Evolutionary conservation across 257 asterid genomes (phyloP), one percentile per base, ranked within the genome.

Genomic region (Scutellaria minor): DNA sequence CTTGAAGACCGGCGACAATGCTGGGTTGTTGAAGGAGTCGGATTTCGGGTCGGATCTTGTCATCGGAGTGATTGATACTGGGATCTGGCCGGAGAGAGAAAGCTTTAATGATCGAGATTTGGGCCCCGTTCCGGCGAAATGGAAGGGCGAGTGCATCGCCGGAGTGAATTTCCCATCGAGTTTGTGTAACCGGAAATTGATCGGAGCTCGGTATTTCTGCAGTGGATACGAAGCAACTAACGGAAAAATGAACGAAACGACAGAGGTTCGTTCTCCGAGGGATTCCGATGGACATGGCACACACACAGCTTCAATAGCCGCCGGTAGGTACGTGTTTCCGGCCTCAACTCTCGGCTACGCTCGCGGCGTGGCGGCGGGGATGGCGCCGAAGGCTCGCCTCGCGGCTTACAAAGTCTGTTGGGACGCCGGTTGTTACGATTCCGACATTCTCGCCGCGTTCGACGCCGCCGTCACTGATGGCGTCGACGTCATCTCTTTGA

Each of bases 241-340:
- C 35, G 96, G 94, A 2, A 85, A 80, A 62, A 87, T 90, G 97
- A 90, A 93, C 22, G 91, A 85, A 64, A 83, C 91, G 20, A 53
- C 58, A 11, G 98, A 93, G 83, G 69, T 70, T 22, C 88, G 96
- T 24, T 93, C 98, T 18, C 85, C 96, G 1, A 80, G 97, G 45
- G 98, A 93, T 54, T 80, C 94, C 18, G 96, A 93, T 53, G 98
- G 98, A 0, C 98, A 93, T 40, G 98, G 98, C 27, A 91, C 98
- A 5, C 97, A 91, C 84, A 93, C 97, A 2, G 98, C 98, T n/a
- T 93, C 98, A 0, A 93, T 88, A 0, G 96, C 97, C 50, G 98
- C 96, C 61, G 98, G 98, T 4, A 80, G 97, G 77, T 89, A 87
- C 79, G 98, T 91, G 0, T 89, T 83, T 40, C 89, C 96, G 9